Conservation (phyloP, 192 early-diverging fungal genomes). For the Oehlia diaphana region DNA sequence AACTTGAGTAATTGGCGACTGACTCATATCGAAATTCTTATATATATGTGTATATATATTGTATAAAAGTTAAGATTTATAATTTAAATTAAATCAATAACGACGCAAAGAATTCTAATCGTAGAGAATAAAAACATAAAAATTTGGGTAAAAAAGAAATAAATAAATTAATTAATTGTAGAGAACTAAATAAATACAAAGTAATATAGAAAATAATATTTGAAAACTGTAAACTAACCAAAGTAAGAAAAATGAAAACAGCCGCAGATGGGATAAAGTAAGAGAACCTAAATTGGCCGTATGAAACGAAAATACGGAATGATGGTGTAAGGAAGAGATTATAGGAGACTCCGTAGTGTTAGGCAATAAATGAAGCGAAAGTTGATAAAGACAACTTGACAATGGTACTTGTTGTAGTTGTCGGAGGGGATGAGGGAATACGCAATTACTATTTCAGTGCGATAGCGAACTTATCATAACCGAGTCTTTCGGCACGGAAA, state of each 20-base stretch:
- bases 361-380: neutral
- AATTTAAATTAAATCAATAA: neutral
- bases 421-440: neutral
- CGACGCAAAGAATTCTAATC: neutral
- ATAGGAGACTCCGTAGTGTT: neutral
- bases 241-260: slow-evolving; percentile 3
- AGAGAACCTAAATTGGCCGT: neutral
- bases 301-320: neutral
- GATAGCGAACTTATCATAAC: slow-evolving; percentile 24
- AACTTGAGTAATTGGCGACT: slow-evolving; percentile 25
- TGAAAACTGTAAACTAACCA: neutral
- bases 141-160: neutral
- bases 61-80: neutral
- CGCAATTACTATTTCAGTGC: neutral
- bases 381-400: neutral
- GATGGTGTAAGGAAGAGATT: neutral
- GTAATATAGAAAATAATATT: neutral
- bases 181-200: neutral
- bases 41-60: neutral
- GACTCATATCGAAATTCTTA: slow-evolving; percentile 20
- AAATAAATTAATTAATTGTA: neutral
- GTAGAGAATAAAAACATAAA: neutral
- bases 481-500: slow-evolving; percentile 27
- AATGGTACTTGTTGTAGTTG: slow-evolving; percentile 7
- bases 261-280: neutral